Evolutionary conservation across 495 filamentous ascomycete species (phyloP), one percentile per base, ranked within the genome.

Genomic region (Choiromyces venosus): DNA sequence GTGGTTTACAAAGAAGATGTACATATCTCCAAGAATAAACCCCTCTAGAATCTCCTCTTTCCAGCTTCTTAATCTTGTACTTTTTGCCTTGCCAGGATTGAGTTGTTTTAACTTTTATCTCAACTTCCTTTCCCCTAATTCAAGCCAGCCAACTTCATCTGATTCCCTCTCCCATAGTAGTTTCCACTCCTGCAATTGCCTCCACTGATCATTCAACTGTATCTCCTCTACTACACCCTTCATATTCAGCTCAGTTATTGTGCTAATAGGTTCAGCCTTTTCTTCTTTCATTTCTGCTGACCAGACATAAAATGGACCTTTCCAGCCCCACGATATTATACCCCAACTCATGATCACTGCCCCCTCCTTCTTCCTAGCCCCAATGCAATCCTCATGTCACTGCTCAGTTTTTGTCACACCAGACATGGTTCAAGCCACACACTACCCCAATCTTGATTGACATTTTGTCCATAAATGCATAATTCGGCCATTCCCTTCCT

Each of bases 1-100:
- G 21, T 35, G 9, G 25, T 25, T 36, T 29, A 18, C 14, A n/a
- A 44, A 72, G n/a, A 44, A 66, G 38, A 37, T 52, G 46, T 66
- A 66, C 70, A 72, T 72, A 72, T 46, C 25, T 19, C 39, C 70
- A 72, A 7, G 56, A 38, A 72, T 72, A 10, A 25, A 67, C 46
- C 21, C 36, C 61, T 14, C 21, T 72, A 3, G 36, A 16, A 38
- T 71, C 14, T 1, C 40, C 40, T 42, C 16, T 25, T 46, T 67
- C 44, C 6, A 38, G 19, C 12, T 69, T 52, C 39, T 69, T 36
- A 40, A 67, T 64, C 38, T 72, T 67, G 29, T 9, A 66, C 37
- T 72, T 72, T 36, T 72, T 72, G n/a, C 33, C 39, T 14, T 35
- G 29, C 52, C n/a, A 72, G 29, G 16, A 35, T 37, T 46, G 6